phyloP scores from a whole-genome alignment of 73 alveolate genomes.

The Paramecium sonneborni region DNA sequence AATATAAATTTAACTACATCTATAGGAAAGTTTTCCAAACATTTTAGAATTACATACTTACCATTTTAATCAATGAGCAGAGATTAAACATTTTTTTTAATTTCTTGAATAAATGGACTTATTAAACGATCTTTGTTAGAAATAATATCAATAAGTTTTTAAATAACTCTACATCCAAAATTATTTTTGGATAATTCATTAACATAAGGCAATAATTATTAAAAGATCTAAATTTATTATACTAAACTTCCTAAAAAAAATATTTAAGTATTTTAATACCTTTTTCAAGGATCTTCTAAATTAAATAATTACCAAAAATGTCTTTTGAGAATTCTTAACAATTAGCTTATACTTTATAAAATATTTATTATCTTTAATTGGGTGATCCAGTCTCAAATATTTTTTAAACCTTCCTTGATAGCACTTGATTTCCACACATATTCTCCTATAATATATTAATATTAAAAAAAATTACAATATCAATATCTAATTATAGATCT shows the following conservation, averaged over 20 bases:
- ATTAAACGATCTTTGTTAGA: background rate
- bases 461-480: background rate
- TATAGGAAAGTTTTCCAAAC: background rate
- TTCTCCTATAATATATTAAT: background rate
- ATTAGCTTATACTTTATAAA: background rate
- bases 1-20: background rate
- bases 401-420: constrained; percentile 12
- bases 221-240: background rate
- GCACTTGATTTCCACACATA: constrained; percentile 30
- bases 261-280: background rate
- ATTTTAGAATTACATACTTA: background rate
- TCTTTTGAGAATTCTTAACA: constrained; percentile 33
- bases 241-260: background rate
- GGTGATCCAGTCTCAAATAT: background rate
- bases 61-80: constrained; percentile 38
- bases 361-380: background rate
- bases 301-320: constrained; percentile 17
- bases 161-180: constrained; percentile 37
- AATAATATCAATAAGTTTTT: background rate
- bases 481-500: background rate
- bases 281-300: background rate
- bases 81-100: background rate
- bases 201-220: background rate
- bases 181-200: background rate
- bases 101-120: background rate